Percentiles rank a stretch among this genome's conserved stretches.
Conservation (phyloP, 2,329 filamentous ascomycete genomes). For the Stagonosporopsis chrysanthemi region DNA sequence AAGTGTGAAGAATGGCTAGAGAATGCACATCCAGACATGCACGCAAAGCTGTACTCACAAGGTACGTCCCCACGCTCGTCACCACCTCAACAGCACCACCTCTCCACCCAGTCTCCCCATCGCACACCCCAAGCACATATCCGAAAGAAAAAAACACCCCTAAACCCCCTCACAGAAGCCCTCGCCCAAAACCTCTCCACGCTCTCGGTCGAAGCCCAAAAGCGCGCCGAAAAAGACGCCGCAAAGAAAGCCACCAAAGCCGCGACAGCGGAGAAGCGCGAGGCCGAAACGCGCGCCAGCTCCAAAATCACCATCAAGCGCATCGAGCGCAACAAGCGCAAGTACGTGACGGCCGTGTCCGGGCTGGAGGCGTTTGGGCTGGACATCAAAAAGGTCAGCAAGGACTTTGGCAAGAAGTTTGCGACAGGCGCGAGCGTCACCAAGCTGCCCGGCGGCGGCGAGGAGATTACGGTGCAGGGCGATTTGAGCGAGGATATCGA, state of each 20-base stretch:
- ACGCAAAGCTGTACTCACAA: constrained; percentile 82
- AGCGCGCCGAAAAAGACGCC: constrained; percentile 93
- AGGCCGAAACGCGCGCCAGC: constrained; percentile 81
- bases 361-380: constrained; percentile 90
- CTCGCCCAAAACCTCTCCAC: constrained; percentile 83
- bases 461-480: constrained; percentile 98
- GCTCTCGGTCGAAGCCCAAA: constrained; percentile 88
- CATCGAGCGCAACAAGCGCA: constrained; percentile 97
- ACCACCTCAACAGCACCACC: too few relatives aligned
- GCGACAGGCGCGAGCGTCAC: constrained; percentile 93
- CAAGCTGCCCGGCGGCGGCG: constrained; percentile 82
- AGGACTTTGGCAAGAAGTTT: constrained; percentile 98
- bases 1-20: constrained; percentile 98
- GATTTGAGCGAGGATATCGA: constrained; percentile 94
- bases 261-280: constrained; percentile 82
- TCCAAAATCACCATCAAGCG: constrained; percentile 91
- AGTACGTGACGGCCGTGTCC: constrained; percentile 91
- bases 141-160: not conserved
- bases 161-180: constrained; percentile 56
- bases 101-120: too few relatives aligned
- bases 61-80: constrained; percentile 60
- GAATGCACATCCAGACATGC: constrained; percentile 75
- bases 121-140: not conserved
- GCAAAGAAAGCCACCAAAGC: constrained; percentile 97
- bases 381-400: constrained; percentile 93